These are phyloP conservation scores for Kazachstania kunashirensis DNA, from an alignment of 805 yeast genomes.

Conservation along the genomic window DNA sequence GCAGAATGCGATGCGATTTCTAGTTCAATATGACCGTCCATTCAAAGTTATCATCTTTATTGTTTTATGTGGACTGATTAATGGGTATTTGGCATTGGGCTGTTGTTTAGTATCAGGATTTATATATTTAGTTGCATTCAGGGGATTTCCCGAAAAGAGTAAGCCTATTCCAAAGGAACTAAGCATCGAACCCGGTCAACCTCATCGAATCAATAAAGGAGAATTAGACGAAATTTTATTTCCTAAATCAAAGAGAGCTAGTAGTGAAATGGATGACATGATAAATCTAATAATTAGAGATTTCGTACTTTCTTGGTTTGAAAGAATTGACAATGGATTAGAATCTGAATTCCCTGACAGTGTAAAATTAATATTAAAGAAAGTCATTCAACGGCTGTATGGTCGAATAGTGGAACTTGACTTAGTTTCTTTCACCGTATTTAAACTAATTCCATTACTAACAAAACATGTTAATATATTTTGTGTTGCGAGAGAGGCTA, in stretches of 20 bases:
- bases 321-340: conserved; percentile 30
- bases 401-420: conserved; percentile 38
- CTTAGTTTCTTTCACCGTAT: conserved; percentile 46
- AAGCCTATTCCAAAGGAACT: not conserved
- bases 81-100: too few relatives aligned
- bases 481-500: conserved; percentile 32
- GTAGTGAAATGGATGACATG: conserved; percentile 38
- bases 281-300: conserved; percentile 40
- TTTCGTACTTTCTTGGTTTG: conserved; percentile 51
- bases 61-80: too few relatives aligned
- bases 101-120: too few relatives aligned
- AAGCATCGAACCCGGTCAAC: not conserved
- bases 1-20: too few relatives aligned
- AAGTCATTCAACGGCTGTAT: conserved; percentile 35
- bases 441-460: conserved; percentile 51
- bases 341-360: conserved; percentile 31
- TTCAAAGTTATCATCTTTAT: too few relatives aligned
- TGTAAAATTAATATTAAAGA: conserved; percentile 35
- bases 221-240: not conserved
- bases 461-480: conserved; percentile 54
- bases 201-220: not conserved
- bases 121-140: too few relatives aligned
- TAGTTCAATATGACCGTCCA: too few relatives aligned
- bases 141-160: conserved; percentile 1
- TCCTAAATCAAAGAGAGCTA: conserved; percentile 16